Base-by-base conservation (phyloP, 2,329 filamentous ascomycete genomes). In the Simplicillium sp. region DNA sequence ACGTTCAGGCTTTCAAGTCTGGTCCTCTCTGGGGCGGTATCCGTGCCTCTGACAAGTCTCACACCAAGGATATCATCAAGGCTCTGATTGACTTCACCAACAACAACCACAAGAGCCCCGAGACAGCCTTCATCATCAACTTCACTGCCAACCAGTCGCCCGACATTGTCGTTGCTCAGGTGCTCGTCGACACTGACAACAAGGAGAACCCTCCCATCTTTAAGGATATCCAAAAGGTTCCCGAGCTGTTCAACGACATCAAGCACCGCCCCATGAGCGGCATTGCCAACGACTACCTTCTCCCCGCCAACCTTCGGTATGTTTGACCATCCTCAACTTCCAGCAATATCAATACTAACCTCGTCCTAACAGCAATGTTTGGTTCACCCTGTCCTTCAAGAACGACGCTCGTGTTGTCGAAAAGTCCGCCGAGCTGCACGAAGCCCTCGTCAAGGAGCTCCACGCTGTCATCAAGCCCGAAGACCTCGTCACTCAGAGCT, bases 1-100 rank as follows among this genome's bases (percentile, higher is more conserved):
- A 60, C 17, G 46, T 61, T 53, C 46, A 50, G n/a, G 47, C 55
- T 11, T 57, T 60, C 11, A 52, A 54, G 16, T 56, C 31, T 13
- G 31, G 31, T 15, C 12, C 12, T 33, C 31, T 33, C 31, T 33
- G 31, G 31, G 31, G 31, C 12, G 31, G 50, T 17, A 34, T 47
- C 4, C 45, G 45, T 3, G 41, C 41, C 8, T 52, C 43, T 2
- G 36, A 45, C 11, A 25, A 43, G n/a, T 47, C 47, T 5, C 39
- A 50, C 28, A 42, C 43, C 12, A 37, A 44, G 1, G 29, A 40
- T 2, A 32, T 50, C 14, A 41, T 42, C 14, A 39, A 45, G 11
- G 36, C 40, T 7, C 38, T 46, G 20, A 40, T 42, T 16, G 41
- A 48, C 11, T 48, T 48, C 15, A 50, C 48, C 15, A 43, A 45